Base-by-base conservation (phyloP, 2,329 filamentous ascomycete genomes). In the Helotiales sp. region DNA sequence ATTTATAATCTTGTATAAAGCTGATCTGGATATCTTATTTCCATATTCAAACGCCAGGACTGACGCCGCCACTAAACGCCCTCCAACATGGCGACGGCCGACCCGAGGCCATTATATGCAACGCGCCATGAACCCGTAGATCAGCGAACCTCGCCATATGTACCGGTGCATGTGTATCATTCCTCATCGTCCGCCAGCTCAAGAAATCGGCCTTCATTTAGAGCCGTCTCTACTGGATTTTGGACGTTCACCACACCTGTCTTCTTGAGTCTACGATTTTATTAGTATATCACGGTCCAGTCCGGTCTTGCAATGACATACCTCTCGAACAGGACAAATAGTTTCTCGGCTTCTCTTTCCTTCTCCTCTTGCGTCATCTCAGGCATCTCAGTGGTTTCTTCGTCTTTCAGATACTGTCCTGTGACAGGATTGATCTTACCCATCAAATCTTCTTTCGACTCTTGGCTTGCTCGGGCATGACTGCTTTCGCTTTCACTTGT, bases 361-460 rank as follows among this genome's bases (percentile, higher is more conserved):
- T 93, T 97, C 76, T 98, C 93, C 63, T 93, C 92, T 47, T 90
- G 79, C 0, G 89, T 95, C 93, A 98, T 96, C 49, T 89, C 84
- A 1, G 85, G 84, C 10, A 78, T 73, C 3, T 84, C 75, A 6
- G 83, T 63, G 15, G 40, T 65, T 25, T 63, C 62, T 49, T 66
- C 71, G 64, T 51, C 65, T 54, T 63, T 69, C 62, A 67, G 57
- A 17, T 63, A 61, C 60, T 69, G 66, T 29, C 65, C 69, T 1
- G 69, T 71, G 3, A 71, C 63, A 25, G 69, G 69, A 57, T 71
- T 71, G 6, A 71, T 51, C 29, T 34, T 52, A 5, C 56, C 46
- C 1, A 71, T 58, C 73, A 55, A n/a, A 33, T 49, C 42, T 38
- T 63, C 55, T 7, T 38, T 55, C 33, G 55, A 62, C 22, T 69